phyloP scores from a whole-genome alignment of 2,329 filamentous ascomycete genomes.

The Pleomassaria siparia region DNA sequence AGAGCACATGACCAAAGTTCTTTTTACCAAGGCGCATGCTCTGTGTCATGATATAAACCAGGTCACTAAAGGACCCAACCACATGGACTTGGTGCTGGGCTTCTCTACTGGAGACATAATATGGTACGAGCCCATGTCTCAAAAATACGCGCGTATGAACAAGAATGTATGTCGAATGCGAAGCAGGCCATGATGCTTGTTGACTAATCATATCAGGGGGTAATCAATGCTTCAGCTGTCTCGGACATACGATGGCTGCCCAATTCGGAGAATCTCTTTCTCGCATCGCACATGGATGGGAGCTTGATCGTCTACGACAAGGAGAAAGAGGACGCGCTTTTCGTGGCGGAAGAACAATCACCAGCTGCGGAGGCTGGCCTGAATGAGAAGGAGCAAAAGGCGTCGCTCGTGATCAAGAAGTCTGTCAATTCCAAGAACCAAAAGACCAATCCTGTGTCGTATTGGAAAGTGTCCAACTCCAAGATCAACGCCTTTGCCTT shows the following conservation, averaged over 20 bases:
- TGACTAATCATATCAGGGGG: conserved; percentile 57
- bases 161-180: conserved; percentile 69
- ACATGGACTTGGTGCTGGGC: conserved; percentile 91
- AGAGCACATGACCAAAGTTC: conserved; percentile 90
- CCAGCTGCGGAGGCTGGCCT: conserved; percentile 26
- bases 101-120: conserved; percentile 97
- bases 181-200: not conserved
- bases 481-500: conserved; percentile 90
- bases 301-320: conserved; percentile 94
- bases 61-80: conserved; percentile 73
- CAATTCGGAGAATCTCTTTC: conserved; percentile 87
- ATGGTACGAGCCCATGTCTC: conserved; percentile 97
- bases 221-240: conserved; percentile 83
- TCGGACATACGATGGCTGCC: conserved; percentile 92
- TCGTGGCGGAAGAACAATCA: conserved; percentile 65
- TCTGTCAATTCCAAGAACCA: conserved; percentile 94
- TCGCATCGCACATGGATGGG: conserved; percentile 90
- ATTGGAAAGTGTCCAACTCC: conserved; percentile 90
- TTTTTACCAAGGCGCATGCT: conserved; percentile 96
- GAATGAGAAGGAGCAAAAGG: conserved; percentile 35
- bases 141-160: conserved; percentile 92
- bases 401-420: conserved; percentile 73
- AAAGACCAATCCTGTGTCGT: conserved; percentile 86
- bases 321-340: conserved; percentile 86
- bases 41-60: conserved; percentile 91